Percentiles rank a stretch among this genome's conserved stretches.
Evolutionary conservation across 805 yeast species (phyloP).

Genomic region (Zygosaccharomyces pseudorouxii): DNA sequence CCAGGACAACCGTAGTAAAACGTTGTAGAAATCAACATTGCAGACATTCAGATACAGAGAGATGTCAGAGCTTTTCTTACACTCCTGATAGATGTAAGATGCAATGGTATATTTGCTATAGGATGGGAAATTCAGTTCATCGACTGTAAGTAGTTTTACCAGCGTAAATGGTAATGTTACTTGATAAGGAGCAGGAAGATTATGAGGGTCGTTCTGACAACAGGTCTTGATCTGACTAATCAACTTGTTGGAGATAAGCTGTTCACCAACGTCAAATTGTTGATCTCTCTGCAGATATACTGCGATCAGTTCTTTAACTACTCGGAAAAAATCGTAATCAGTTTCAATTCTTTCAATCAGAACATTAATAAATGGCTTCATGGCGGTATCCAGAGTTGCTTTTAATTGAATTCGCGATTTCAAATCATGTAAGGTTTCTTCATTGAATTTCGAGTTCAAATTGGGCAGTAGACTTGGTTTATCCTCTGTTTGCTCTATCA

Average conservation of each 20-base stretch:
- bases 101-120: slow-evolving; percentile 27
- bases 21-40: slow-evolving; percentile 30
- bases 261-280: slow-evolving; percentile 10
- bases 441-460: slow-evolving; percentile 6
- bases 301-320: slow-evolving; percentile 13
- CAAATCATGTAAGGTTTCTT: slow-evolving; percentile 13
- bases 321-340: slow-evolving; percentile 26
- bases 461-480: not conserved
- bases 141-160: slow-evolving; percentile 17
- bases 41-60: slow-evolving; percentile 31
- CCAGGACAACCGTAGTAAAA: slow-evolving; percentile 30
- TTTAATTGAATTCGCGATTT: slow-evolving; percentile 24
- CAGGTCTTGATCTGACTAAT: slow-evolving; percentile 17
- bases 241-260: slow-evolving; percentile 12
- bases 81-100: slow-evolving; percentile 27
- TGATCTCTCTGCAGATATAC: slow-evolving; percentile 15
- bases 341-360: slow-evolving; percentile 15
- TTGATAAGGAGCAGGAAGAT: slow-evolving; percentile 29
- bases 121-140: slow-evolving; percentile 16
- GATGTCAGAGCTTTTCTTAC: slow-evolving; percentile 26
- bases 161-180: slow-evolving; percentile 28
- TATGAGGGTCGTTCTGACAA: slow-evolving; percentile 5
- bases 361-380: slow-evolving; percentile 21
- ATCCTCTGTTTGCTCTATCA: slow-evolving; percentile 12
- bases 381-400: slow-evolving; percentile 20